Base-by-base conservation (phyloP, 192 early-diverging fungal genomes). In the Coemansia sp. region DNA sequence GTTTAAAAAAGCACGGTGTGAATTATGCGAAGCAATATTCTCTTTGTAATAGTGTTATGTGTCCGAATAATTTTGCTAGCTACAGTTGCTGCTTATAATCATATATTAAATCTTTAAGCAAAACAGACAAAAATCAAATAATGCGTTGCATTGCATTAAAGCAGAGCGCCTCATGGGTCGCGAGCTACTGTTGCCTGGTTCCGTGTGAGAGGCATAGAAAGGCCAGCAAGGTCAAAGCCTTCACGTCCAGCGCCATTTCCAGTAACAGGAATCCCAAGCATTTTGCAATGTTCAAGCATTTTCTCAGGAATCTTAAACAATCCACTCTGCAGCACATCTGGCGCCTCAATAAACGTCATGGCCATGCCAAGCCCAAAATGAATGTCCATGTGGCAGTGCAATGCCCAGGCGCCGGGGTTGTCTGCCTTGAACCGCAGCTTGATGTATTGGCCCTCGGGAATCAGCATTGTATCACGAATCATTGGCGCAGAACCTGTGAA, bases 361-460 rank as follows among this genome's bases (percentile, higher is more conserved):
- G 74, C 84, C 38, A 90, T 78, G 53, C 86, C 88, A 40, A 80
- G 58, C 46, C 77, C 72, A 35, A 86, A 56, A 48, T 67, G 64
- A 46, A 46, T 60, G 19, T 60, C 55, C 15, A 36, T 18, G 61
- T 89, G 89, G 62, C 89, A 91, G 70, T 89, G 89, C 73, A 89
- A 80, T 35, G 83, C 54, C 87, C 87, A 91, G 24, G 78, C 75
- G 24, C 87, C 88, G n/a, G 85, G 84, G 63, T 91, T 91, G 66
- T 89, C 81, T 22, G 84, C 83, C 22, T 62, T 29, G 60, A 86
- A 86, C 19, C 86, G 78, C 45, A 91, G 60, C 26, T 82, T 78
- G 33, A 73, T 65, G 45, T 79, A 82, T 25, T 80, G 61, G 48
- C 72, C 55, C 18, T 57, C 53, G 24, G 75, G 84, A 13, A 83